These are phyloP conservation scores for Suillus fuscotomentosus DNA, from an alignment of 768 basidiomycete species.

Conservation along the genomic window DNA sequence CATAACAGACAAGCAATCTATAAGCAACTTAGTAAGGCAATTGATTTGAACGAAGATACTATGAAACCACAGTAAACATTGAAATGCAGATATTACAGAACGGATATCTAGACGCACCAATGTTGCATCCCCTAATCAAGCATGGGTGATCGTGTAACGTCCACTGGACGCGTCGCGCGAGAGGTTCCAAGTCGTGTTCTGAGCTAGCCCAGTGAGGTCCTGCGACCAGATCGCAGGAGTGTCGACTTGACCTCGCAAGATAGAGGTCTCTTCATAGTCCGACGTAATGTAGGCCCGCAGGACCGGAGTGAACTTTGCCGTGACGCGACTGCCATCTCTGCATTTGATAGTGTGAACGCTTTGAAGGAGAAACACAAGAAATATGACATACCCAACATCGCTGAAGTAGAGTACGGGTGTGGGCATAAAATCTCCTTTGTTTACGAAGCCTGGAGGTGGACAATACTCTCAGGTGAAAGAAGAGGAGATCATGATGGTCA, in stretches of 20 bases:
- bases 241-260: background rate
- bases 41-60: background rate
- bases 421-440: background rate
- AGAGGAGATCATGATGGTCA: background rate
- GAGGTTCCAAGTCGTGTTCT: background rate
- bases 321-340: background rate
- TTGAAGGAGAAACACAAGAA: background rate
- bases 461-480: background rate
- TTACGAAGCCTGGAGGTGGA: background rate
- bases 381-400: background rate
- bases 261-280: background rate
- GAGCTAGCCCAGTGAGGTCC: background rate
- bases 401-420: background rate
- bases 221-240: background rate
- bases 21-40: background rate
- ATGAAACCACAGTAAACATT: background rate
- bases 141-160: background rate
- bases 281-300: conserved; percentile 2
- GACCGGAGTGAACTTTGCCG: background rate
- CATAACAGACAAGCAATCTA: background rate
- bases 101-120: background rate
- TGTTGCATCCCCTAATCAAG: background rate
- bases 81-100: background rate
- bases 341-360: background rate
- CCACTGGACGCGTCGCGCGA: background rate